These are phyloP conservation scores for Aureobasidium vineae DNA, from an alignment of 2,329 filamentous ascomycete genomes.

Conservation along the genomic window DNA sequence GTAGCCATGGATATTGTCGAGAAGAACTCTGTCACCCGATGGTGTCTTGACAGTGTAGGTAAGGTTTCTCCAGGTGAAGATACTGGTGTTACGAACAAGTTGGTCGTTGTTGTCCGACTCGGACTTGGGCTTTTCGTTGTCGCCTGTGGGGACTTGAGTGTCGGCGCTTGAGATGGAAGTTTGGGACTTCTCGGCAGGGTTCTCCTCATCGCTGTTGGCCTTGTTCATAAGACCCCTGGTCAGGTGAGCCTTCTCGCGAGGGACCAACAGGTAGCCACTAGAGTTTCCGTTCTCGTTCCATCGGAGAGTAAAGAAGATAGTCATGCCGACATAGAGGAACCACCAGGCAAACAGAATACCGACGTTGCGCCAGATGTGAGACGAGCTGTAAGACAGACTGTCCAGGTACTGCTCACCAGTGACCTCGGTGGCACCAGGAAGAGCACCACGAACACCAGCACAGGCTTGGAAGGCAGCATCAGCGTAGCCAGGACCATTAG, in stretches of 20 bases:
- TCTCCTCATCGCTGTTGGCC: slow-evolving; percentile 44
- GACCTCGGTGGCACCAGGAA: slow-evolving; percentile 54
- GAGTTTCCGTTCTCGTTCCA: slow-evolving; percentile 57
- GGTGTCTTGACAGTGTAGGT: slow-evolving; percentile 67
- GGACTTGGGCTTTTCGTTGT: slow-evolving; percentile 4
- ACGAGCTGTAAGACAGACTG: slow-evolving; percentile 51
- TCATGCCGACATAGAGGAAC: slow-evolving; percentile 58
- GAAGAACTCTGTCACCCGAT: slow-evolving; percentile 47
- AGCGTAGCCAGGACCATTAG: slow-evolving; percentile 42
- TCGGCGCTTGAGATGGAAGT: slow-evolving; percentile 24
- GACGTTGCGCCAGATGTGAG: slow-evolving; percentile 57
- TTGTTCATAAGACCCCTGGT: slow-evolving; percentile 44
- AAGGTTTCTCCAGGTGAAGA: slow-evolving; percentile 79
- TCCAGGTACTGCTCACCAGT: slow-evolving; percentile 61
- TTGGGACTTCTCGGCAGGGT: slow-evolving; percentile 30
- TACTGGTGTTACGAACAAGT: slow-evolving; percentile 31
- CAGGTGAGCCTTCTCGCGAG: slow-evolving; percentile 56
- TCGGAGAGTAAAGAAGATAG: slow-evolving; percentile 56
- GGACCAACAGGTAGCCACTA: slow-evolving; percentile 59
- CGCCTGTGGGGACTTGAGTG: slow-evolving; percentile 1
- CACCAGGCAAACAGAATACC: slow-evolving; percentile 67
- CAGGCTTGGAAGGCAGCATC: slow-evolving; percentile 39
- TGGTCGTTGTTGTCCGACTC: slow-evolving; percentile 25
- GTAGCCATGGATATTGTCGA: slow-evolving; percentile 66
- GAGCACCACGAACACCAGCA: slow-evolving; percentile 56